A percentile compares a stretch with the other conserved stretches of the same genome.
These are phyloP conservation scores for Gonapodya prolifera DNA, from an alignment of 192 early-diverging fungal genomes.

Conservation along the genomic window DNA sequence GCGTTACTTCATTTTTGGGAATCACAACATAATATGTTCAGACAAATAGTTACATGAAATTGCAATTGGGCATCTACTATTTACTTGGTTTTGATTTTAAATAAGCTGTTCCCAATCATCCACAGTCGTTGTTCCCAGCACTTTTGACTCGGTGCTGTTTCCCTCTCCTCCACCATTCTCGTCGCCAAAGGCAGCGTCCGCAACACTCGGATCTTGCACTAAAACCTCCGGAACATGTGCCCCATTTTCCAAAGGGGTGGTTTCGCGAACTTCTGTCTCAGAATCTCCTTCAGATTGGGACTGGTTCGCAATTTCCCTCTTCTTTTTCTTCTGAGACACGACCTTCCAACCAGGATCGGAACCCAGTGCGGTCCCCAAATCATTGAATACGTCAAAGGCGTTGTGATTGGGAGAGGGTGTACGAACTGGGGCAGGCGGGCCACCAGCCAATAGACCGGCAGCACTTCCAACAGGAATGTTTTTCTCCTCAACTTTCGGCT, in stretches of 20 bases:
- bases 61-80: neutral
- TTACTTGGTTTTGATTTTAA: neutral
- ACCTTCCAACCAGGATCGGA: neutral
- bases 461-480: neutral
- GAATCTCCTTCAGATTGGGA: neutral
- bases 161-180: neutral
- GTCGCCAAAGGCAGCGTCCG: neutral
- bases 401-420: neutral
- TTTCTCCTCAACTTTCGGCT: neutral
- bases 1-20: no score
- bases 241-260: neutral
- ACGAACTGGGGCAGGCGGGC: neutral
- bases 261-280: neutral
- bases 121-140: neutral
- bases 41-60: no score
- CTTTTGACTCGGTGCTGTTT: neutral
- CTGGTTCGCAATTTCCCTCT: neutral
- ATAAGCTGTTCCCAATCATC: neutral
- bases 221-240: neutral
- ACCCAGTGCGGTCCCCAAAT: neutral
- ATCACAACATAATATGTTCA: no score
- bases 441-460: neutral
- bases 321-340: neutral
- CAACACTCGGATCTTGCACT: neutral
- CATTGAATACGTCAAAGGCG: neutral